Evolutionary conservation across 148 eudicot genomes (phyloP).

Genomic region (Nepenthes mirabilis): DNA sequence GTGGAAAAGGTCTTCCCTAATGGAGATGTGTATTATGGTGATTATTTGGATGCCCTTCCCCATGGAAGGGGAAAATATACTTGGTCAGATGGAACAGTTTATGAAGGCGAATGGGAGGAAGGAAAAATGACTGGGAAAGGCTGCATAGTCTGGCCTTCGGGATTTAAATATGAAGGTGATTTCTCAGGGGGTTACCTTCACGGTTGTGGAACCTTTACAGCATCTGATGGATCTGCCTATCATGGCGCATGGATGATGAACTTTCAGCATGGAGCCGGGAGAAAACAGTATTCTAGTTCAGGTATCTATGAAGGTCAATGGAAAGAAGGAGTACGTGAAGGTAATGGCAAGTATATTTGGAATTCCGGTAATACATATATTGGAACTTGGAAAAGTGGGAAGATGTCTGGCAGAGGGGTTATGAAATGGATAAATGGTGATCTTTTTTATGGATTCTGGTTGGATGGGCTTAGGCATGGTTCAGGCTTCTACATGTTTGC

Average conservation of each 20-base stretch:
- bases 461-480: constrained; percentile 73
- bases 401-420: constrained; percentile 77
- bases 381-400: constrained; percentile 84
- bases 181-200: constrained; percentile 85
- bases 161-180: constrained; percentile 67
- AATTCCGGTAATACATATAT: constrained; percentile 49
- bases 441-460: constrained; percentile 87
- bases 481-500: constrained; percentile 66
- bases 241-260: constrained; percentile 83
- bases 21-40: constrained; percentile 65
- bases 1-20: constrained; percentile 26
- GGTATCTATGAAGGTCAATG: constrained; percentile 84
- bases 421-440: constrained; percentile 90
- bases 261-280: constrained; percentile 71
- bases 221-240: constrained; percentile 51
- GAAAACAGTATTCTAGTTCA: constrained; percentile 54
- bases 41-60: constrained; percentile 39
- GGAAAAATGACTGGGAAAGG: constrained; percentile 93
- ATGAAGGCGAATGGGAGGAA: constrained; percentile 79
- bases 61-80: constrained; percentile 84
- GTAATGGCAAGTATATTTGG: constrained; percentile 81
- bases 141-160: constrained; percentile 53
- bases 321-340: constrained; percentile 85
- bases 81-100: constrained; percentile 75
- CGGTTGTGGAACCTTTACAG: constrained; percentile 55